Conservation (phyloP, 169 alveolate species). For the Babesia bovis region DNA sequence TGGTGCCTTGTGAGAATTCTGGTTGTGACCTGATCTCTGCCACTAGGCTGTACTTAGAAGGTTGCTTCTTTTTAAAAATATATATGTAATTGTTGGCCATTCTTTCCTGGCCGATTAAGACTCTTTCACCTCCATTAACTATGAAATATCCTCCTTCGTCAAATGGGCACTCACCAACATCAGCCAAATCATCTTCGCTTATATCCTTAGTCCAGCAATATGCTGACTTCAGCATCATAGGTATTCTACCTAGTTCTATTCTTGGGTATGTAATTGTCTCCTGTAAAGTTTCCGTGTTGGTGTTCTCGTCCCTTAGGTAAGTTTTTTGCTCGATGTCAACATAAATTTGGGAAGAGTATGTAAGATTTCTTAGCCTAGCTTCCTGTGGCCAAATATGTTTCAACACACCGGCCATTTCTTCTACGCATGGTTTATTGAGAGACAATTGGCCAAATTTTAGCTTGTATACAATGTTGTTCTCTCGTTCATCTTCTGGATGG, state of each 20-base stretch:
- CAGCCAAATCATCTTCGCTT: conserved; percentile 87
- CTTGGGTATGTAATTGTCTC: conserved; percentile 82
- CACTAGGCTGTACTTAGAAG: conserved; percentile 95
- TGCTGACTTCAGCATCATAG: conserved; percentile 95
- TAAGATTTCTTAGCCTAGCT: conserved; percentile 93
- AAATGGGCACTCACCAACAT: conserved; percentile 94
- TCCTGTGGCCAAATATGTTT: conserved; percentile 94
- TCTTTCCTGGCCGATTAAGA: conserved; percentile 98
- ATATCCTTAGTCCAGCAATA: conserved; percentile 91
- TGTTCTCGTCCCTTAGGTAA: conserved; percentile 76
- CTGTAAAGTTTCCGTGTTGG: conserved; percentile 70
- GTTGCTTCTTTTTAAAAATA: conserved; percentile 95
- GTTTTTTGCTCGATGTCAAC: conserved; percentile 86
- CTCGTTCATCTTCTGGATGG: conserved; percentile 82
- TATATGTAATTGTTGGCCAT: conserved; percentile 99
- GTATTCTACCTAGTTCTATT: conserved; percentile 92
- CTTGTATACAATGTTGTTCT: conserved; percentile 82
- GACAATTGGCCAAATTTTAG: conserved; percentile 91
- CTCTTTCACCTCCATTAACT: conserved; percentile 99
- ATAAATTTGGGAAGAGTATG: conserved; percentile 84
- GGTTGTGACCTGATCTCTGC: conserved; percentile 95
- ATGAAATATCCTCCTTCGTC: conserved; percentile 99
- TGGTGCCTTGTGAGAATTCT: conserved; percentile 93
- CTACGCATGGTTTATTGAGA: conserved; percentile 89
- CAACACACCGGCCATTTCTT: conserved; percentile 89